Evolutionary conservation across 73 alveolate genomes (phyloP).

Genomic region (Blepharisma stoltei): DNA sequence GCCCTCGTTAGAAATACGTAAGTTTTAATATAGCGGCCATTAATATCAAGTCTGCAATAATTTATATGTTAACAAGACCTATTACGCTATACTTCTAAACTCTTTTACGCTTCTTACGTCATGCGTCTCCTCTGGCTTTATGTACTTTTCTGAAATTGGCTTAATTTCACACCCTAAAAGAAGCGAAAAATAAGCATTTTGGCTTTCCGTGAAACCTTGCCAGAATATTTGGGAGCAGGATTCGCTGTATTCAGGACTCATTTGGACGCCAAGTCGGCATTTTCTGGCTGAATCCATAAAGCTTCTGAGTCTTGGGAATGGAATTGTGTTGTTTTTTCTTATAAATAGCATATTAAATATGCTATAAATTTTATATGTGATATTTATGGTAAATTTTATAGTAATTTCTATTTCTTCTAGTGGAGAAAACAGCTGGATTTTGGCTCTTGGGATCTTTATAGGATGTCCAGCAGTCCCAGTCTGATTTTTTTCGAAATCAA

Average conservation of each 20-base stretch:
- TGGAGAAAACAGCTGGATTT: neutral
- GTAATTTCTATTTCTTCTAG: conserved; percentile 11
- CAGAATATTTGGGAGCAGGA: conserved; percentile 12
- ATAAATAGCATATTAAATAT: no score
- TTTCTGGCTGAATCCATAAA: neutral
- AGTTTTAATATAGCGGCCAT: neutral
- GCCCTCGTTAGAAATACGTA: conserved; percentile 44
- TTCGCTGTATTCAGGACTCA: conserved; percentile 16
- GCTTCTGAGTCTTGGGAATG: conserved; percentile 8
- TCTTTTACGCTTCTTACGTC: no score
- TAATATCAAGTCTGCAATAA: no score
- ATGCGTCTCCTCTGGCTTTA: no score
- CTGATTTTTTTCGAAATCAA: neutral
- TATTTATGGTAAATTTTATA: no score
- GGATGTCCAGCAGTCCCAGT: conserved; percentile 2
- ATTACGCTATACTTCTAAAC: no score
- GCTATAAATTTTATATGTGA: no score
- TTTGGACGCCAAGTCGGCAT: neutral
- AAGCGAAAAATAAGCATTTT: conserved; percentile 18
- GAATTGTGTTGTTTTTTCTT: no score
- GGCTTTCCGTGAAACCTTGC: conserved; percentile 5
- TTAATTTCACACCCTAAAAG: conserved; percentile 1
- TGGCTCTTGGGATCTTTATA: neutral
- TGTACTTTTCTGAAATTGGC: no score
- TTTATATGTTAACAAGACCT: no score